A percentile compares a stretch with the other conserved stretches of the same genome.
Conservation (phyloP, 495 filamentous ascomycete genomes). For the Hypoxylon intermedium region DNA sequence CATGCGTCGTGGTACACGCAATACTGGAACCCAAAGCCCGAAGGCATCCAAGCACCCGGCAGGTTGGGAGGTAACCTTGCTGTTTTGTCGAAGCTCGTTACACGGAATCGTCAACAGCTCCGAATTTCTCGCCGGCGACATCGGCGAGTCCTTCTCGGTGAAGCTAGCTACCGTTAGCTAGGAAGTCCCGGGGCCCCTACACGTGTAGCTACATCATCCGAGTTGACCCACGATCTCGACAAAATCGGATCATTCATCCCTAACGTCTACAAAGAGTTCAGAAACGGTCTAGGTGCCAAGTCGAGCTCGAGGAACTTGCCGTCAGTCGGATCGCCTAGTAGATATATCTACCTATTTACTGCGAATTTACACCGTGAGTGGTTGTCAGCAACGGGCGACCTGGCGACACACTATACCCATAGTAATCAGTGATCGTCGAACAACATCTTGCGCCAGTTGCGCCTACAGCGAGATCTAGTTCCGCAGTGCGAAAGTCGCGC, state of each 20-base stretch:
- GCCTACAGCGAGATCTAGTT: not conserved
- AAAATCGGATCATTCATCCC: constrained; percentile 21
- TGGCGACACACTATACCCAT: constrained; percentile 11
- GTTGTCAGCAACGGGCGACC: too few relatives aligned
- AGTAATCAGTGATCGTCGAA: constrained; percentile 20
- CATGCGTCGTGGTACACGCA: constrained; percentile 26
- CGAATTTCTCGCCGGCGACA: constrained; percentile 12
- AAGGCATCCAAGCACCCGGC: constrained; percentile 10
- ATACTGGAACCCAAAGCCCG: constrained; percentile 4
- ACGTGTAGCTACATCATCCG: constrained; percentile 9
- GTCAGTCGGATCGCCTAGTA: constrained; percentile 8
- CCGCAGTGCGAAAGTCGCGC: constrained; percentile 22
- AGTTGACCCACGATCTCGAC: constrained; percentile 6
- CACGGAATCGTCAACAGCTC: constrained; percentile 13
- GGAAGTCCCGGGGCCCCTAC: too few relatives aligned
- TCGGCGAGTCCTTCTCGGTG: not conserved
- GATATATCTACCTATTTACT: constrained; percentile 8
- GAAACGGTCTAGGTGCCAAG: constrained; percentile 11
- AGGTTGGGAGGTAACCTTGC: constrained; percentile 4
- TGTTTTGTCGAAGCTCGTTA: constrained; percentile 2
- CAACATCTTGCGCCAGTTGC: constrained; percentile 5
- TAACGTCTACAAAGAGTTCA: not conserved
- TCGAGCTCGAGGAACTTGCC: constrained; percentile 12
- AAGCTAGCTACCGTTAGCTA: too few relatives aligned
- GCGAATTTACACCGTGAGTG: constrained; percentile 13